Conservation (phyloP, 2,329 filamentous ascomycete genomes). For the Clarireedia paspali region DNA sequence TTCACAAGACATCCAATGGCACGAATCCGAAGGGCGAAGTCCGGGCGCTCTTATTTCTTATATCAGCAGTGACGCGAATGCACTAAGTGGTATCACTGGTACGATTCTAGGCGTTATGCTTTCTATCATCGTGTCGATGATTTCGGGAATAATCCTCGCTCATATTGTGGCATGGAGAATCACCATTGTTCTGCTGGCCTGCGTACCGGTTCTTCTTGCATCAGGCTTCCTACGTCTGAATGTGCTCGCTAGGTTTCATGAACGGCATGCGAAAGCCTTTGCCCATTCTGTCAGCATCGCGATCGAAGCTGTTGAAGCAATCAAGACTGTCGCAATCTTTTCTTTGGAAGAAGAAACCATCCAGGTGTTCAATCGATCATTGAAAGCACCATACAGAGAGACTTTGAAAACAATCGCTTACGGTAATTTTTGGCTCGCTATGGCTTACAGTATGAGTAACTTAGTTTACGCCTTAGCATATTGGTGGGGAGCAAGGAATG, state of each 20-base stretch:
- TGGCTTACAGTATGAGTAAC: constrained; percentile 53
- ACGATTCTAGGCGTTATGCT: constrained; percentile 62
- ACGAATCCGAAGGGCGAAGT: constrained; percentile 56
- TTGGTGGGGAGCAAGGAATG: constrained; percentile 70
- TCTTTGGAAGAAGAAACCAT: constrained; percentile 48
- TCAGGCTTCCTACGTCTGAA: background rate
- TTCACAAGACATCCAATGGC: constrained; percentile 62
- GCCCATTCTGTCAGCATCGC: background rate
- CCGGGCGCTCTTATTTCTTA: constrained; percentile 56
- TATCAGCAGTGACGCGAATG: constrained; percentile 62
- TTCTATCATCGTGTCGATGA: constrained; percentile 59
- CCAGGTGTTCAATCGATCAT: constrained; percentile 44
- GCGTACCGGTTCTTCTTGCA: constrained; percentile 33
- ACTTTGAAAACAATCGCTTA: constrained; percentile 33
- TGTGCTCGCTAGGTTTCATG: background rate
- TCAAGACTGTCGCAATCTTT: constrained; percentile 52
- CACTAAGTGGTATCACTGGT: constrained; percentile 60
- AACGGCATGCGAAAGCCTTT: constrained; percentile 1
- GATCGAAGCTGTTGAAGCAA: constrained; percentile 54
- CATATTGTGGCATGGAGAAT: constrained; percentile 71
- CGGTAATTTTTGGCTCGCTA: constrained; percentile 47
- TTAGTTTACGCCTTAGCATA: constrained; percentile 68
- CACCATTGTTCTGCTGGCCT: constrained; percentile 63
- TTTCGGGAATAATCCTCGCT: constrained; percentile 59
- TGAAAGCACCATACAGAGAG: constrained; percentile 45